Percentiles rank a stretch among this genome's conserved stretches.
These are phyloP conservation scores for Sporothrix globosa DNA, from an alignment of 2,329 filamentous ascomycete genomes.

Conservation along the genomic window DNA sequence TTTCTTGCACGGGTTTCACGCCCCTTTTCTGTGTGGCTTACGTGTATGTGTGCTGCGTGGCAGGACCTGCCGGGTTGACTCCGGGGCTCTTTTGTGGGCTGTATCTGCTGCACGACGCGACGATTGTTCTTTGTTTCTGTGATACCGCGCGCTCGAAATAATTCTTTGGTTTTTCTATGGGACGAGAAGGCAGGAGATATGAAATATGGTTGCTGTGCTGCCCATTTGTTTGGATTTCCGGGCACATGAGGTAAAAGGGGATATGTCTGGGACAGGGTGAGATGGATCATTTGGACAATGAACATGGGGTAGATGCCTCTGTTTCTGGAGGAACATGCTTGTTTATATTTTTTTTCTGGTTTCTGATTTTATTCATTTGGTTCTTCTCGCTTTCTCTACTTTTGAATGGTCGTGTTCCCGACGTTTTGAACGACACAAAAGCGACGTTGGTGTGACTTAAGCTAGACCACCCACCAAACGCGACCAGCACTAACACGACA, in stretches of 20 bases:
- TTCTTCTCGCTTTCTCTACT: not conserved
- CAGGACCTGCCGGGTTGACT: constrained; percentile 20
- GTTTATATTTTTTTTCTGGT: constrained; percentile 21
- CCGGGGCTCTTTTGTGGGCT: not conserved
- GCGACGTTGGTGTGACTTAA: not conserved
- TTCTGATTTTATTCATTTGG: constrained; percentile 13
- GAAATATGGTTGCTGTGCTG: not conserved
- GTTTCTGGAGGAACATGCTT: constrained; percentile 17
- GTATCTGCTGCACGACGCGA: not conserved
- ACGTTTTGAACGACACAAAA: not conserved
- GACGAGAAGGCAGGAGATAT: not conserved
- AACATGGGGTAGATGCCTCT: constrained; percentile 13
- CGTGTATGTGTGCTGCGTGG: not conserved
- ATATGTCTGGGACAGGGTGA: not conserved
- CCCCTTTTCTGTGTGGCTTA: constrained; percentile 6
- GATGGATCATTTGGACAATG: constrained; percentile 10
- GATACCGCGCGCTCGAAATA: constrained; percentile 32
- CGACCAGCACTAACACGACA: not conserved
- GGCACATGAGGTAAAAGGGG: constrained; percentile 12
- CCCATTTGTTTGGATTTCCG: not conserved
- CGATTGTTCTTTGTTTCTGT: constrained; percentile 24
- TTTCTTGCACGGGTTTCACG: not conserved
- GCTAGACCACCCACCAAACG: not conserved
- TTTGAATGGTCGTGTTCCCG: not conserved
- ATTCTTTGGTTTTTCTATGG: not conserved